Evolutionary conservation across 306 rosid genomes (phyloP), one percentile per base, ranked within the genome.

Genomic region (Mucuna pruriens): DNA sequence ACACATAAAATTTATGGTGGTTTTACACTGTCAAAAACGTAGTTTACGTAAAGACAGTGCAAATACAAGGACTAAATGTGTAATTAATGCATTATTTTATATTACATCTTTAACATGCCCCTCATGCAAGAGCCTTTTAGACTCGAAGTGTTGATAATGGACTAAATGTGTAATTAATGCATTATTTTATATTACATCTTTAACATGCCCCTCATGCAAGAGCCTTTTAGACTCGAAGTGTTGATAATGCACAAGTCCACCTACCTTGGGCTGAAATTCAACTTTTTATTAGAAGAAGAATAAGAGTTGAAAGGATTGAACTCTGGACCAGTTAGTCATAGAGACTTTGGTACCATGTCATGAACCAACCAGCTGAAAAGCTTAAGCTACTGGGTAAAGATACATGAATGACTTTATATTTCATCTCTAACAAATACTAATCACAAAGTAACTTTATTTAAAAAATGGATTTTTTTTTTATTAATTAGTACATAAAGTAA

Each of bases 381-480:
- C 70, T 63, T 34, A 31, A 34, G 20, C 19, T 61, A 20, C 15
- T 29, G 31, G 40, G 68, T 29, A n/a, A 29, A 7, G 20, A 31
- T 16, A 33, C 11, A 33, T 33, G 45, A 31, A 63, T 31, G 45
- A 61, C 20, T 33, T 31, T 7, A 64, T 33, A 33, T 34, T n/a
- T 17, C 45, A 33, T n/a, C 15, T 7, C 26, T 34, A 61, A 34
- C 20, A 26, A 17, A 20, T 62, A 45, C 60, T 67, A 74, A 66
- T 29, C 22, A 17, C 71, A 36, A 57, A 64, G 17, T 55, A 49
- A 61, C 34, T 67, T 67, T 17, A 9, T 17, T 19, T 39, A 4
- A 72, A 66, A 33, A 67, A 26, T 42, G 38, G 38, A 73, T 54
- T 63, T 62, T 72, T 66, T 81, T 29, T 1, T 29, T 61, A 67